phyloP scores from a whole-genome alignment of 257 asterid species.

The Rehmannia glutinosa region DNA sequence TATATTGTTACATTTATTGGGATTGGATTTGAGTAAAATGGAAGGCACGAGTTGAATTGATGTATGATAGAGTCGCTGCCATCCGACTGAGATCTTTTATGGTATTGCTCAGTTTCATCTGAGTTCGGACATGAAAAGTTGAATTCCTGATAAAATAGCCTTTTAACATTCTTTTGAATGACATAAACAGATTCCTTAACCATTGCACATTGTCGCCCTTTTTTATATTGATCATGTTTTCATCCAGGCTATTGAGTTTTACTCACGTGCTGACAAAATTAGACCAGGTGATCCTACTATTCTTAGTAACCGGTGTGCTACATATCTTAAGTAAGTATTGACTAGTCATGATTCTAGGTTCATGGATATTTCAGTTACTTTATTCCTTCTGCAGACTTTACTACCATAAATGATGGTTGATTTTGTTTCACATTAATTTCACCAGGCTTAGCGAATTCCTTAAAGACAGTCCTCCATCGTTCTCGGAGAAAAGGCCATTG shows the following conservation, averaged over 20 bases:
- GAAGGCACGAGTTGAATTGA: not conserved
- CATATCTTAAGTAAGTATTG: slow-evolving; percentile 66
- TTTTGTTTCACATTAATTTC: slow-evolving; percentile 9
- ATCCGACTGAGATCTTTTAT: not conserved
- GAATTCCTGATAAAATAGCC: not conserved
- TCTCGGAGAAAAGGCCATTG: slow-evolving; percentile 74
- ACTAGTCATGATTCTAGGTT: not conserved
- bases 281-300: slow-evolving; percentile 66
- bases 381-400: not conserved
- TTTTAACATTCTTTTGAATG: not conserved
- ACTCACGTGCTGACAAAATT: slow-evolving; percentile 71
- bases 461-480: slow-evolving; percentile 69
- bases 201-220: not conserved
- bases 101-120: not conserved
- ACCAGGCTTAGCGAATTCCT: slow-evolving; percentile 71
- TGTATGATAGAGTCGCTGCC: not conserved
- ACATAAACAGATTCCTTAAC: not conserved
- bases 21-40: not conserved
- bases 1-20: not conserved
- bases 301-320: slow-evolving; percentile 78
- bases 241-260: slow-evolving; percentile 71
- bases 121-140: not conserved
- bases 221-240: slow-evolving; percentile 11
- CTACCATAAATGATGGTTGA: not conserved
- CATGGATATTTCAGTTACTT: too few species aligned